Evolutionary conservation across 768 basidiomycete genomes (phyloP).

Genomic region (Termitomyces sp.): DNA sequence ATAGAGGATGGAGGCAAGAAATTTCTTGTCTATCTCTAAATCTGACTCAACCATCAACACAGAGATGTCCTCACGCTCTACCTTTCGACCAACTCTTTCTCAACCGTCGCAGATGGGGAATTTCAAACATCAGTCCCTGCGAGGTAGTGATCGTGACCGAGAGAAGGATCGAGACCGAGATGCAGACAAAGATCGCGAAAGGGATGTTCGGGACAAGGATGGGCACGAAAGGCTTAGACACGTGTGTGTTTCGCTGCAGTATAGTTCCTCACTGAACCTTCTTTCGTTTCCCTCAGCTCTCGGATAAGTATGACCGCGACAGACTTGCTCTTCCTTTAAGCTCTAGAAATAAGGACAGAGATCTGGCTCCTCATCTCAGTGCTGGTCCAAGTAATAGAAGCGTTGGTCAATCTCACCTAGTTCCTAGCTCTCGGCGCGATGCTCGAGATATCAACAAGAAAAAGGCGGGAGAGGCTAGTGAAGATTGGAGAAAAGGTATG

Average conservation of each 20-base stretch:
- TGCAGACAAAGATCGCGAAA: conserved; percentile 47
- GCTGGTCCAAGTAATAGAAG: conserved; percentile 37
- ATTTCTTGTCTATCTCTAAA: not conserved
- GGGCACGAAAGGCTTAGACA: conserved; percentile 75
- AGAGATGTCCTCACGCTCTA: conserved; percentile 56
- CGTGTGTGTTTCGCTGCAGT: conserved; percentile 36
- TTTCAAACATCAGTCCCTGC: conserved; percentile 84
- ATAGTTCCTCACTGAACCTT: conserved; percentile 2
- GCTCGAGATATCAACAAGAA: conserved; percentile 57
- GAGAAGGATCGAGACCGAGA: conserved; percentile 42
- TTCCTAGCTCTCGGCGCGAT: conserved; percentile 47
- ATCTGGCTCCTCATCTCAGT: conserved; percentile 55
- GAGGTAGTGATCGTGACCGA: conserved; percentile 55
- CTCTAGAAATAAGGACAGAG: conserved; percentile 63
- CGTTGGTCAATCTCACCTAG: conserved; percentile 27
- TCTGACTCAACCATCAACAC: conserved; percentile 5
- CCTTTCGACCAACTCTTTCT: conserved; percentile 66
- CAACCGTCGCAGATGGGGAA: conserved; percentile 93
- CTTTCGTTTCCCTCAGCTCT: conserved; percentile 46
- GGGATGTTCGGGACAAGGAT: conserved; percentile 68
- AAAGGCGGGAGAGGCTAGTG: conserved; percentile 67
- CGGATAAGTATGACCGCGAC: conserved; percentile 85
- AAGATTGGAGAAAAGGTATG: conserved; percentile 85
- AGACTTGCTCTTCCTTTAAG: conserved; percentile 54
- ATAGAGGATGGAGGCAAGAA: conserved; percentile 64